These are phyloP conservation scores for Orbilia ellipsospora DNA, from an alignment of 2,329 filamentous ascomycete species.

Conservation along the genomic window DNA sequence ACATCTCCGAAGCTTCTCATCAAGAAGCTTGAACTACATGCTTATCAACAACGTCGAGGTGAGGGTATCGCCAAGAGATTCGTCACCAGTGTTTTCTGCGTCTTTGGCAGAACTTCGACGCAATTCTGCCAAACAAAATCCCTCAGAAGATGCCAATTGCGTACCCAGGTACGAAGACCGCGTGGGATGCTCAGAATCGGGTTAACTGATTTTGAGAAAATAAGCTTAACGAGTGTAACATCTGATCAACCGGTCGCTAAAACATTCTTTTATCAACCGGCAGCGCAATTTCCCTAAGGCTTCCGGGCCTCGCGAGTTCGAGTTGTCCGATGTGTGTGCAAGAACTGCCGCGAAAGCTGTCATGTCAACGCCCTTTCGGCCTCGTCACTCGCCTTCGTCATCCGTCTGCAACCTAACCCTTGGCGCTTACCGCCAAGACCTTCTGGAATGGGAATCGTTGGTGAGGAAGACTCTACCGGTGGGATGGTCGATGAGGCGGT, in stretches of 20 bases:
- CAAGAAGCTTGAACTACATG: background rate
- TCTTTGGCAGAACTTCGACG: slow-evolving; percentile 17
- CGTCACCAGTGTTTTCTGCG: slow-evolving; percentile 17
- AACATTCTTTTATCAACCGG: slow-evolving; percentile 18
- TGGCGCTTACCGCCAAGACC: slow-evolving; percentile 53
- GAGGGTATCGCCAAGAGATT: slow-evolving; percentile 34
- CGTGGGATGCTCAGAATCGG: slow-evolving; percentile 4
- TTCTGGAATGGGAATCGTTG: slow-evolving; percentile 40
- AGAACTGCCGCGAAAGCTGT: slow-evolving; percentile 33
- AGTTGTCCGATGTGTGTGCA: background rate
- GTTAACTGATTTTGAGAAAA: slow-evolving; percentile 9
- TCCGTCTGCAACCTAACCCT: slow-evolving; percentile 52
- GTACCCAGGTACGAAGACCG: slow-evolving; percentile 24
- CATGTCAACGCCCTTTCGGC: slow-evolving; percentile 42
- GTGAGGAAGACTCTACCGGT: slow-evolving; percentile 8
- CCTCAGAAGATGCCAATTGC: slow-evolving; percentile 38
- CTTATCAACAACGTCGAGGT: background rate
- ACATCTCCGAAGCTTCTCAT: slow-evolving; percentile 24
- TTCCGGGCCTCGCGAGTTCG: background rate
- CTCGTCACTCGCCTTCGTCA: slow-evolving; percentile 53
- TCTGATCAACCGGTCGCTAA: slow-evolving; percentile 43
- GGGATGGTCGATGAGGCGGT: slow-evolving; percentile 14
- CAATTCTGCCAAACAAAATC: slow-evolving; percentile 18
- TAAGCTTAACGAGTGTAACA: slow-evolving; percentile 34
- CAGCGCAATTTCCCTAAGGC: slow-evolving; percentile 22